phyloP scores from a whole-genome alignment of 768 basidiomycete genomes.

The Kwoniella sp. region DNA sequence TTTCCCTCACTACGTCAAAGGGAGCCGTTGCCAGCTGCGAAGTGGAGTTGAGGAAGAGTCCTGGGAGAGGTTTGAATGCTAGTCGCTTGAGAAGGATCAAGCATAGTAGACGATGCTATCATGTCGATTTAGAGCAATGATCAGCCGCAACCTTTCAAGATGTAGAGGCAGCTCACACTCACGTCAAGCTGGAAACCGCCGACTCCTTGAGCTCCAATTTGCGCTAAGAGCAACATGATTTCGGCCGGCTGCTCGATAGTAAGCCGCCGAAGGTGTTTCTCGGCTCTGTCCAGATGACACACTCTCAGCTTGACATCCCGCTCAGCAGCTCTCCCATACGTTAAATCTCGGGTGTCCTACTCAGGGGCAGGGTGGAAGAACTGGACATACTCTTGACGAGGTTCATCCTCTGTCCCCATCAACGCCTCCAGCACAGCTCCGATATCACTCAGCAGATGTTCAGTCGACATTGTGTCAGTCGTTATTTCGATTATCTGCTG shows the following conservation, averaged over 20 bases:
- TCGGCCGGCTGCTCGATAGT: slow-evolving; percentile 33
- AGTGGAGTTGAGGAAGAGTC: slow-evolving; percentile 38
- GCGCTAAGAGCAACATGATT: slow-evolving; percentile 42
- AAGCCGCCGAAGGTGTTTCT: slow-evolving; percentile 33
- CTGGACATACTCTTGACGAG: slow-evolving; percentile 31
- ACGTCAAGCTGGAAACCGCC: slow-evolving; percentile 50
- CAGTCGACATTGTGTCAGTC: slow-evolving; percentile 43
- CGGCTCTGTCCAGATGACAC: slow-evolving; percentile 28
- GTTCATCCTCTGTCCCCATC: slow-evolving; percentile 34
- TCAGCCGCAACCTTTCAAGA: too few species aligned
- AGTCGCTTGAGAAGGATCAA: slow-evolving; percentile 40
- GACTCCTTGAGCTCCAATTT: slow-evolving; percentile 47
- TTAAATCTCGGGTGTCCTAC: too few species aligned
- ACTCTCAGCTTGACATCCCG: slow-evolving; percentile 1
- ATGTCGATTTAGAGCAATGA: not conserved
- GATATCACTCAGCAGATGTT: slow-evolving; percentile 42
- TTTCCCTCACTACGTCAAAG: slow-evolving; percentile 43
- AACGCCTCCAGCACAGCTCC: slow-evolving; percentile 40
- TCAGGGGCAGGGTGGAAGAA: too few species aligned
- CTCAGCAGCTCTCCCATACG: too few species aligned
- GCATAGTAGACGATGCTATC: slow-evolving; percentile 42
- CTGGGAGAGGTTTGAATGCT: slow-evolving; percentile 39
- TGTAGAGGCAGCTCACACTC: slow-evolving; percentile 8
- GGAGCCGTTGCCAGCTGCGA: slow-evolving; percentile 35
- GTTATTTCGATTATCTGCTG: not conserved